These are phyloP conservation scores for Pinus taeda DNA, from an alignment of 75 land plant species.

Conservation along the genomic window DNA sequence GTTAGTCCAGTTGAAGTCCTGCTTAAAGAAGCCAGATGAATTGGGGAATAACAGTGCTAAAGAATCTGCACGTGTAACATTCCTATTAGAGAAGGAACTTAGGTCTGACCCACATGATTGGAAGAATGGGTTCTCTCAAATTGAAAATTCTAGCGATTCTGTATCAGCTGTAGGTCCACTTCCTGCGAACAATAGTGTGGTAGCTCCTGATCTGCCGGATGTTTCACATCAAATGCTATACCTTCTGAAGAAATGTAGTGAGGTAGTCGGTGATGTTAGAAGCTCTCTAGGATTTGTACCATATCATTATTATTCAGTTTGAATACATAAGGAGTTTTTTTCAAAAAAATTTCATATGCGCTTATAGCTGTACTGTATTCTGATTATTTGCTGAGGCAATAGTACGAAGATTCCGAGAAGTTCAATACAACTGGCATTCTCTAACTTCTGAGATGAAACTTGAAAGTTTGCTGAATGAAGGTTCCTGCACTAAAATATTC, in stretches of 20 bases:
- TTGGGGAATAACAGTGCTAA: conserved; percentile 8
- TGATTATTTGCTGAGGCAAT: not conserved
- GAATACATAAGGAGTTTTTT: conserved; percentile 4
- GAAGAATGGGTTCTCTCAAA: conserved; percentile 2
- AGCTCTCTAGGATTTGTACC: conserved; percentile 48
- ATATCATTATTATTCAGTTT: conserved; percentile 54
- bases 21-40: conserved; percentile 38
- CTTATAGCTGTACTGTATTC: not conserved
- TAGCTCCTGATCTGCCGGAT: conserved; percentile 19
- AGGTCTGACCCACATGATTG: not conserved
- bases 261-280: conserved; percentile 44
- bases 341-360: not conserved
- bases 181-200: not conserved
- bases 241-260: conserved; percentile 47
- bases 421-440: not conserved
- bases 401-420: not conserved
- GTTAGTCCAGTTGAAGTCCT: conserved; percentile 25
- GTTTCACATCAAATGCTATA: conserved; percentile 50
- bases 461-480: not conserved
- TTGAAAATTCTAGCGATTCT: not conserved
- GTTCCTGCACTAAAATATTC: too few relatives aligned
- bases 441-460: not conserved
- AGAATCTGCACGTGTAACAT: conserved; percentile 37
- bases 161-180: not conserved
- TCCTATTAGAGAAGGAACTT: conserved; percentile 26